Evolutionary conservation across 2,329 filamentous ascomycete genomes (phyloP), one percentile per base, ranked within the genome.

Genomic region (Fusarium napiforme): DNA sequence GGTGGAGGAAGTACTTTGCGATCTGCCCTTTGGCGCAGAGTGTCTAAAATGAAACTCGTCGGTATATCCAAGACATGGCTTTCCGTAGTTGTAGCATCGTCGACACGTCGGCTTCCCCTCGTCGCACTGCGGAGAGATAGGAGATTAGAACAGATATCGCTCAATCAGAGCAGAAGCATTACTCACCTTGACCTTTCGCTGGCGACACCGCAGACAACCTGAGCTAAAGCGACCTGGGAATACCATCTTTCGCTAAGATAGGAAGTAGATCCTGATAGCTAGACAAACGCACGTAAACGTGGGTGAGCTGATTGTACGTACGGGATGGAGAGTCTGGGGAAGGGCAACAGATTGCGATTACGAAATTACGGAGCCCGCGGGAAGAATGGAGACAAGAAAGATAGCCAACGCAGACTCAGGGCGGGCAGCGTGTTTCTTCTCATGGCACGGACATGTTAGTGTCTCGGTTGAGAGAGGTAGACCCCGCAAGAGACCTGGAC

Each of bases 21-120:
- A 37, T 14, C 57, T 59, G 2, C 32, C n/a, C 19, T 74, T 74
- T 3, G 49, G 64, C 7, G 52, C 45, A 8, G 69, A 72, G 64
- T 79, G 73, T 30, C 80, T 76, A 66, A 82, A 82, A 36, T 82
- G 79, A 56, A 82, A 82, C 65, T 80, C 77, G 60, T 82, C 80
- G 19, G 80, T 81, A 60, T 82, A 82, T 50, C 80, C 80, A 5
- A 77, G 75, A 28, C 80, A 82, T 3, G 76, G 74, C 59, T 80
- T 79, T 15, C 80, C 80, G 55, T 82, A 82, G 47, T 79, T 75
- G 60, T 77, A 65, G 52, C 78, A 82, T 57, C 80, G 78, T 26
- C 75, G 78, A 67, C 80, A 82, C 26, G 77, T 75, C 4, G 80
- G 80, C 45, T 79, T 81, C 21, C 56, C 64, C 55, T 81, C 80